phyloP scores from a whole-genome alignment of 202 grass and related monocot genomes.

The Setaria italica region DNA sequence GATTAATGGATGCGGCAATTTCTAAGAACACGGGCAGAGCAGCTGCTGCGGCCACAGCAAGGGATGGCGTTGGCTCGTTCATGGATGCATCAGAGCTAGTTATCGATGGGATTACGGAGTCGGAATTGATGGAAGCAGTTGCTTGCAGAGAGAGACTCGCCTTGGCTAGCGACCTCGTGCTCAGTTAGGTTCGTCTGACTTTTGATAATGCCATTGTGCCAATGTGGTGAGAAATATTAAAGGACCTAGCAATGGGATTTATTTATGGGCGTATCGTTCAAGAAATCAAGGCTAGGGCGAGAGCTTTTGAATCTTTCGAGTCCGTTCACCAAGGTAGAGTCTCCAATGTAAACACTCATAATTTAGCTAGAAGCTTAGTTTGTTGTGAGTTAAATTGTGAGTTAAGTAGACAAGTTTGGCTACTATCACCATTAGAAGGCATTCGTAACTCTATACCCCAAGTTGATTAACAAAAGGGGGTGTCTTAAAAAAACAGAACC shows the following conservation, averaged over 20 bases:
- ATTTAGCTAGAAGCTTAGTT: neutral
- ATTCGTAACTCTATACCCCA: too few relatives aligned
- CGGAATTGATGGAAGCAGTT: neutral
- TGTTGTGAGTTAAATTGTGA: neutral
- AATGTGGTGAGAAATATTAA: neutral
- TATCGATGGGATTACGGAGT: neutral
- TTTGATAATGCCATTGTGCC: too few relatives aligned
- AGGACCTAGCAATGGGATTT: neutral
- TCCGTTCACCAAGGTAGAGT: neutral
- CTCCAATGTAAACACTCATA: neutral
- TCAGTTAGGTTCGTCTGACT: neutral
- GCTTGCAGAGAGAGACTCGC: neutral
- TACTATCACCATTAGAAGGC: too few relatives aligned
- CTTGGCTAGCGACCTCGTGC: neutral
- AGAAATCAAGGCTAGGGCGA: neutral
- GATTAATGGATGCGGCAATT: neutral
- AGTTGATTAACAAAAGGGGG: too few relatives aligned
- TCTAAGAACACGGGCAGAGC: neutral
- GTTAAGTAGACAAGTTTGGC: too few relatives aligned
- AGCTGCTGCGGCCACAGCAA: neutral
- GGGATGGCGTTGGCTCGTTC: neutral
- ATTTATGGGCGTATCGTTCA: neutral
- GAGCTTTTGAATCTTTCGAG: neutral
- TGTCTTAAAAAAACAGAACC: too few relatives aligned
- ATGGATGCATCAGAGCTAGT: neutral